Evolutionary conservation across 345 rosid genomes (phyloP).

Genomic region (Trapa bicornis): DNA sequence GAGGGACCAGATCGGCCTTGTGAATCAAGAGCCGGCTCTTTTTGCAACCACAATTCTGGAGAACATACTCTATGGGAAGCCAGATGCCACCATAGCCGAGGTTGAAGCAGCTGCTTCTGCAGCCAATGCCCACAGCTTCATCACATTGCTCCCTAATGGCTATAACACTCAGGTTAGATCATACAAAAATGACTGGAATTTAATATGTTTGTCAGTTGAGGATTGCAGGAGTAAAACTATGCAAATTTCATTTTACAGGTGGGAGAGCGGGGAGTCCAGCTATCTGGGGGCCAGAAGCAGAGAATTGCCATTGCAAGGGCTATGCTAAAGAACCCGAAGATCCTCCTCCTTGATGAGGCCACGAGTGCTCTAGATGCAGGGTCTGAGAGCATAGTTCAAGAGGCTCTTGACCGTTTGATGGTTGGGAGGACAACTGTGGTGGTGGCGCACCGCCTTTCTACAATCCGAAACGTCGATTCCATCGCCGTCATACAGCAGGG

Average conservation of each 20-base stretch:
- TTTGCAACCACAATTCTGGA: slow-evolving; percentile 91
- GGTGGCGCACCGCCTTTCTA: slow-evolving; percentile 95
- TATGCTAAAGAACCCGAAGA: slow-evolving; percentile 87
- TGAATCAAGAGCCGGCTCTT: slow-evolving; percentile 97
- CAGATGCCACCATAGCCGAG: slow-evolving; percentile 80
- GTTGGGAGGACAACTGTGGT: slow-evolving; percentile 95
- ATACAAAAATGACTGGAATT: neutral
- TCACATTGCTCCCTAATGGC: slow-evolving; percentile 88
- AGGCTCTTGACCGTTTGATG: slow-evolving; percentile 94
- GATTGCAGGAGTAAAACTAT: neutral
- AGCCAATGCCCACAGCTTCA: slow-evolving; percentile 92
- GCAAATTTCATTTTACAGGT: slow-evolving; percentile 28
- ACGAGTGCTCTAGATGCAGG: slow-evolving; percentile 98
- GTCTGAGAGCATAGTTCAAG: slow-evolving; percentile 97
- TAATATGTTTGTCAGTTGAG: neutral
- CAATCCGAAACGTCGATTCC: slow-evolving; percentile 83
- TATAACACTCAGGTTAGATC: slow-evolving; percentile 74
- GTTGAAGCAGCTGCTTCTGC: slow-evolving; percentile 91
- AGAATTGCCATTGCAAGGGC: slow-evolving; percentile 99
- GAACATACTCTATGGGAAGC: slow-evolving; percentile 85
- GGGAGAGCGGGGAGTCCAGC: slow-evolving; percentile 95
- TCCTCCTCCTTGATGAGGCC: slow-evolving; percentile 95
- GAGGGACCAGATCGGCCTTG: slow-evolving; percentile 87
- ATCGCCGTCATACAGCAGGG: slow-evolving; percentile 97
- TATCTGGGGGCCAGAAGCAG: slow-evolving; percentile 98